Conservation (phyloP, 2,329 filamentous ascomycete species). For the Epichloe bromicola region DNA sequence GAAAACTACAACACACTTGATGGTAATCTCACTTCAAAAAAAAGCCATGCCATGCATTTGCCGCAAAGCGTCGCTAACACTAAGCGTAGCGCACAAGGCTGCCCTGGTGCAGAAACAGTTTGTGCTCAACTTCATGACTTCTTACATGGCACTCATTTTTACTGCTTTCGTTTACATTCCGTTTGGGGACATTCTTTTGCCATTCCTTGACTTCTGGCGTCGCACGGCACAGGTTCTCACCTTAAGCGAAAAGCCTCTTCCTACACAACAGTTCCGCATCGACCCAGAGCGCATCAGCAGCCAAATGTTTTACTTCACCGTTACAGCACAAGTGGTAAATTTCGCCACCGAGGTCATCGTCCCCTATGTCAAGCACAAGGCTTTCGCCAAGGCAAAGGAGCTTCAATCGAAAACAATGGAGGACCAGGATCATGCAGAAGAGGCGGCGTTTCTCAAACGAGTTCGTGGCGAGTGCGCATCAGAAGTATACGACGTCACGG, state of each 20-base stretch:
- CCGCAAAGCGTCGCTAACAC: constrained; percentile 5
- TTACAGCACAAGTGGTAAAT: constrained; percentile 85
- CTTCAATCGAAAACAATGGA: constrained; percentile 47
- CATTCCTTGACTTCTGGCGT: constrained; percentile 74
- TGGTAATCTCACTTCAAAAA: constrained; percentile 21
- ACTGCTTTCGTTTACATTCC: constrained; percentile 92
- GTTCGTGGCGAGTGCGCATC: constrained; percentile 76
- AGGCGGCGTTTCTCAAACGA: constrained; percentile 65
- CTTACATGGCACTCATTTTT: constrained; percentile 81
- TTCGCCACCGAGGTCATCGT: constrained; percentile 75
- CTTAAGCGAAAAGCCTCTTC: constrained; percentile 58
- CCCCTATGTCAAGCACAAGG: constrained; percentile 70
- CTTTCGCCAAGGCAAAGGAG: constrained; percentile 66
- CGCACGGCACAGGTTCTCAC: constrained; percentile 62
- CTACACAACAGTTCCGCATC: constrained; percentile 58
- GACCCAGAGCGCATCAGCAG: constrained; percentile 73
- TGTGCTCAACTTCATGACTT: constrained; percentile 91
- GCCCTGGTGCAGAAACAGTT: constrained; percentile 89
- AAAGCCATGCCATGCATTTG: not conserved
- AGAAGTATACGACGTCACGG: constrained; percentile 75
- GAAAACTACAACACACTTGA: constrained; percentile 92
- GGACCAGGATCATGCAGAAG: constrained; percentile 58
- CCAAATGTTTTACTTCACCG: constrained; percentile 91
- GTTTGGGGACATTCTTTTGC: constrained; percentile 72
- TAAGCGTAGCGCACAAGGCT: constrained; percentile 52